Percentiles rank a stretch among this genome's conserved stretches.
Conservation (phyloP, 768 basidiomycete species). For the Daedaleopsis nitida region DNA sequence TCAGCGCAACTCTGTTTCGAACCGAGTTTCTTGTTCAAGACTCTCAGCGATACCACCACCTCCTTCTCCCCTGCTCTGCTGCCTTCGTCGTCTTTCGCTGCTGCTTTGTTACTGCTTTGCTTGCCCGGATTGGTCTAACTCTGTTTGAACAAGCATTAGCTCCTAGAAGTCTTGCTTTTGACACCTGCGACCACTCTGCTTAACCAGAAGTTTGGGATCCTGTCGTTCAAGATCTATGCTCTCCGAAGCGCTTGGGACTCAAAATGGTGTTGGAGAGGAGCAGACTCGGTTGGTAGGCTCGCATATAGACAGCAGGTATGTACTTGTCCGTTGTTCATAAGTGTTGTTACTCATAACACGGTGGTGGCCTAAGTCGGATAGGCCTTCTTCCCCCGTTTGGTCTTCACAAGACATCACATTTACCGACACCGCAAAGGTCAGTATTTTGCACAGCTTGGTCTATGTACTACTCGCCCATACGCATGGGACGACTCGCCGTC, state of each 20-base stretch:
- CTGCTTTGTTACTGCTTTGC: not conserved
- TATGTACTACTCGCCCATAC: not conserved
- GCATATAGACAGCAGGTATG: conserved; percentile 9
- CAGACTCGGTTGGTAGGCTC: not conserved
- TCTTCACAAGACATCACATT: conserved; percentile 23
- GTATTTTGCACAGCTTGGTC: conserved; percentile 5
- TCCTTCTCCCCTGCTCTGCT: not conserved
- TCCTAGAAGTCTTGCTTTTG: not conserved
- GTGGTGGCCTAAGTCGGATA: not conserved
- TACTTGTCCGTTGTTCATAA: not conserved
- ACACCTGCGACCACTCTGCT: not conserved
- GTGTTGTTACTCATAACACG: not conserved
- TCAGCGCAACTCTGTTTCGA: conserved; percentile 12
- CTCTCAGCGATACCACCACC: conserved; percentile 20
- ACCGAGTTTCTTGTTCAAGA: conserved; percentile 13
- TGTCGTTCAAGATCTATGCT: conserved; percentile 4
- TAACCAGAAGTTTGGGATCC: not conserved
- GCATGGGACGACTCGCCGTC: not conserved
- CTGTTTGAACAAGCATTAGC: not conserved
- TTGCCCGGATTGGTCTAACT: not conserved
- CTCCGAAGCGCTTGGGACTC: not conserved
- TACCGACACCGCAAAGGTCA: conserved; percentile 38
- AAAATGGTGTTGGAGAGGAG: not conserved
- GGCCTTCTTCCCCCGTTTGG: conserved; percentile 16
- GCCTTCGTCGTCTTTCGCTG: not conserved